Conservation (phyloP, 2,329 filamentous ascomycete genomes). For the Colletotrichum sublineola region DNA sequence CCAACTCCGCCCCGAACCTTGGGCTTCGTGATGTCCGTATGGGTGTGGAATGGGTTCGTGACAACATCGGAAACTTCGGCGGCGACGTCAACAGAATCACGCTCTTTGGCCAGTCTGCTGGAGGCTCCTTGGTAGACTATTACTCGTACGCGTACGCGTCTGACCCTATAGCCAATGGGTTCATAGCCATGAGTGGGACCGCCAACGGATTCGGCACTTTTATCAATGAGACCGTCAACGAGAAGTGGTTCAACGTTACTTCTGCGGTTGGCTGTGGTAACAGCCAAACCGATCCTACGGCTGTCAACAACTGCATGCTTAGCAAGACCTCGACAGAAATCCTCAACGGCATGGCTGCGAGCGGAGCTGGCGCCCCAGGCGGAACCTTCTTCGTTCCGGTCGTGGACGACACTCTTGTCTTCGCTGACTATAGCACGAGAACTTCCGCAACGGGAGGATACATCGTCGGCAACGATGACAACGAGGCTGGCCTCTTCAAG, state of each 20-base stretch:
- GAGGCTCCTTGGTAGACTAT: conserved; percentile 55
- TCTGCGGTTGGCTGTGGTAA: conserved; percentile 47
- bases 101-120: conserved; percentile 47
- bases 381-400: conserved; percentile 23
- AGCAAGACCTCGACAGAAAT: conserved; percentile 26
- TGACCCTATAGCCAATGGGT: conserved; percentile 62
- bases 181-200: conserved; percentile 60
- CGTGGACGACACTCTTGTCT: conserved; percentile 30
- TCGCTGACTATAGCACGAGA: conserved; percentile 27
- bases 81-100: conserved; percentile 61
- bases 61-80: conserved; percentile 65
- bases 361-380: neutral
- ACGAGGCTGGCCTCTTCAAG: conserved; percentile 51
- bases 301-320: conserved; percentile 44
- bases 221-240: conserved; percentile 33
- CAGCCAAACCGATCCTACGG: conserved; percentile 41
- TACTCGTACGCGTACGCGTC: conserved; percentile 63
- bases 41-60: conserved; percentile 64
- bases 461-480: conserved; percentile 50
- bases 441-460: conserved; percentile 30
- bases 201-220: conserved; percentile 47
- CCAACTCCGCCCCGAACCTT: conserved; percentile 53
- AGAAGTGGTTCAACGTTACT: conserved; percentile 44
- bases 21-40: conserved; percentile 67
- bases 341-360: conserved; percentile 8